phyloP scores from a whole-genome alignment of 805 yeast genomes.

The Starmerella apicola region DNA sequence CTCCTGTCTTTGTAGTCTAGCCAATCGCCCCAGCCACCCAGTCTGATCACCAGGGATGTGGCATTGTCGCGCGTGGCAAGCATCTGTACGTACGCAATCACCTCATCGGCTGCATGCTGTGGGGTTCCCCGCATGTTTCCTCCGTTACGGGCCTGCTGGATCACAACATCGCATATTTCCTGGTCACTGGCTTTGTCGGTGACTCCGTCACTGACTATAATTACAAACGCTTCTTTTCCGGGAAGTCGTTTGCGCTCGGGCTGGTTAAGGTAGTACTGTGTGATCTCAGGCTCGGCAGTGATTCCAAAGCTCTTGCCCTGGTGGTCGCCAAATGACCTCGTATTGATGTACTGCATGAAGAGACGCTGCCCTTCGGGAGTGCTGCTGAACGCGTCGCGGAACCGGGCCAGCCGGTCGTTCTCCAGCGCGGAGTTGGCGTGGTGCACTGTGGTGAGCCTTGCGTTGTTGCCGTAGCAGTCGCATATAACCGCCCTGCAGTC shows the following conservation, averaged over 20 bases:
- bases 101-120: slow-evolving; percentile 73
- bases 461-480: slow-evolving; percentile 69
- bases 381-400: slow-evolving; percentile 49
- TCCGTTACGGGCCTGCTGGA: slow-evolving; percentile 39
- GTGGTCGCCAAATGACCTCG: slow-evolving; percentile 86
- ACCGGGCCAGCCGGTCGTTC: slow-evolving; percentile 54
- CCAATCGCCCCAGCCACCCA: slow-evolving; percentile 94
- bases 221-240: slow-evolving; percentile 79
- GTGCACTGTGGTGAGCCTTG: slow-evolving; percentile 64
- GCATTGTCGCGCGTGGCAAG: slow-evolving; percentile 93
- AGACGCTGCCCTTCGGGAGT: slow-evolving; percentile 92
- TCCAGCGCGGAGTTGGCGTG: slow-evolving; percentile 81
- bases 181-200: slow-evolving; percentile 73
- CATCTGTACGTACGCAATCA: slow-evolving; percentile 68
- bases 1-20: slow-evolving; percentile 63
- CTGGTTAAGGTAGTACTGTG: slow-evolving; percentile 13
- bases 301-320: slow-evolving; percentile 73
- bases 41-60: slow-evolving; percentile 69
- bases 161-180: slow-evolving; percentile 77
- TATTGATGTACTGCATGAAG: slow-evolving; percentile 73
- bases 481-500: slow-evolving; percentile 82
- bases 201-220: slow-evolving; percentile 77
- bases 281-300: slow-evolving; percentile 82
- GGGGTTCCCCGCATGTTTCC: slow-evolving; percentile 71
- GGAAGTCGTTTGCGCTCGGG: slow-evolving; percentile 34